Conservation (phyloP, 1,284 basidiomycete genomes). For the Fomitopsis betulina region DNA sequence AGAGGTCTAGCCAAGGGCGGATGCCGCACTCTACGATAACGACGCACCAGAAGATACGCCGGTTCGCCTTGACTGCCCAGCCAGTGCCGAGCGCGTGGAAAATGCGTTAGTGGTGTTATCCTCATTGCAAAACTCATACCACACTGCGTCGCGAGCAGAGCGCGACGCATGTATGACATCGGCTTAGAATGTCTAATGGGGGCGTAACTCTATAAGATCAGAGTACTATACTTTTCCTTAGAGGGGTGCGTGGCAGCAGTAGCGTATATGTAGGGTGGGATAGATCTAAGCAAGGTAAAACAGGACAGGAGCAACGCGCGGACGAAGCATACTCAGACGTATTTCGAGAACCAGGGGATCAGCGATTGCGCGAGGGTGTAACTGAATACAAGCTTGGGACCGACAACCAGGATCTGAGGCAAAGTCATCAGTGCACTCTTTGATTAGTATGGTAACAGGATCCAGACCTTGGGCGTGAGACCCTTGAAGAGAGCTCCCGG, state of each 20-base stretch:
- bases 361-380: slow-evolving; percentile 96
- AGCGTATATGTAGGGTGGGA: not conserved
- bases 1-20: no score
- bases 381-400: slow-evolving; percentile 97
- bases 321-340: slow-evolving; percentile 44
- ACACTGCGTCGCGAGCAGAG: no score
- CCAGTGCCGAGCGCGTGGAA: no score
- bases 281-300: not conserved
- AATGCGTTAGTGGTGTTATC: no score
- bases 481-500: slow-evolving; percentile 93
- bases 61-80: no score
- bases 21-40: no score
- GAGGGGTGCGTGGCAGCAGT: not conserved
- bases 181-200: not conserved
- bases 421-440: not conserved
- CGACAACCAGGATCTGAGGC: slow-evolving; percentile 88
- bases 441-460: not conserved
- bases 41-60: no score
- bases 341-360: slow-evolving; percentile 92
- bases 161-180: no score
- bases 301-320: not conserved
- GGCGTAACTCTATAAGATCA: not conserved
- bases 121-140: no score
- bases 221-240: not conserved
- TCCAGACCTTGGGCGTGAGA: slow-evolving; percentile 83